Base-by-base conservation (phyloP, 1,284 basidiomycete species). In the Bjerkandera adusta region DNA sequence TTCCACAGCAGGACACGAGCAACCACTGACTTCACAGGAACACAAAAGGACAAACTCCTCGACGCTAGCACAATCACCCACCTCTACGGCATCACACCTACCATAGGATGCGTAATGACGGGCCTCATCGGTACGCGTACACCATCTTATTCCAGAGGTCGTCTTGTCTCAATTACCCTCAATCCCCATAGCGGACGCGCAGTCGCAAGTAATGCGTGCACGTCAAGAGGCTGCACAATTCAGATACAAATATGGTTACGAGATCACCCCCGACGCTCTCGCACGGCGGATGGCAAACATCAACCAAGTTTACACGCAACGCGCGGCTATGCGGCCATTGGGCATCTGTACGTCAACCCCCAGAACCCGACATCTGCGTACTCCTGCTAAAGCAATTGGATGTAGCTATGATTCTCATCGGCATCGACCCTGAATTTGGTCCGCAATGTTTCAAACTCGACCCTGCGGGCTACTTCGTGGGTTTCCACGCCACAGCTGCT, bases 381-480 rank as follows among this genome's bases (percentile, higher is more conserved):
- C 40, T 38, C 3, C 34, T 27, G 30, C 43, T 45, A 52, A 36
- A 50, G 22, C 29, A 5, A 37, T 21, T 20, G 7, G 22, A 13
- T 42, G 22, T 53, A 96, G 93, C 92, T 3, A 98, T 97, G 94
- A 91, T 98, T 54, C 72, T 99, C 54, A 94, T 99, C 58, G 97
- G 97, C 1, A 79, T 88, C 48, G 97, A 99, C 67, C 76, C 85
- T 18, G 93, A 97, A 65, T 77, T 78, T 41, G 92, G 92, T 13
- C 95, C 97, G 11, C 96, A 97, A 69, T 82, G 90, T 59, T 99
- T 97, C 80, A 97, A 97, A 70, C 85, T 99, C 49, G 97, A 99
- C 65, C 97, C 97, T 5, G 97, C 97, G 1, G 97, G 97, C 3
- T 98, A 97, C 73, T 99, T 94, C 65, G 92, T 97, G 36, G 97